Evolutionary conservation across 2,329 filamentous ascomycete genomes (phyloP).

Genomic region (Xylariaceae sp.): DNA sequence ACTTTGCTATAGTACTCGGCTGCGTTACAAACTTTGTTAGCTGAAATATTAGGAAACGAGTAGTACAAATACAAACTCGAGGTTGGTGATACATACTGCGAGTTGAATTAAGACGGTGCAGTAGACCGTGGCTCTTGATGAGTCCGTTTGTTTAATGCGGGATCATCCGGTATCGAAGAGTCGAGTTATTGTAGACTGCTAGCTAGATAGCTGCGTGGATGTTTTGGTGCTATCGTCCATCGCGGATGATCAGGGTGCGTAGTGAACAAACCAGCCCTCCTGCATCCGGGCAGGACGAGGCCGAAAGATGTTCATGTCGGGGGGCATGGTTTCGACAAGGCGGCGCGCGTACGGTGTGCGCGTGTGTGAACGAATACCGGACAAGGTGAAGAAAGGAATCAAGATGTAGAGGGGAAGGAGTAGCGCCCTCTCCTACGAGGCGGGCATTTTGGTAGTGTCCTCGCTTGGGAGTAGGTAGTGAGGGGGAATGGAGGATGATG

Average conservation of each 20-base stretch:
- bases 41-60: neutral
- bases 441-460: too few species aligned
- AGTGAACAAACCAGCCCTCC: neutral
- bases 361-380: neutral
- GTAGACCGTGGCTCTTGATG: neutral
- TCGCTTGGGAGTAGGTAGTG: neutral
- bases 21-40: neutral
- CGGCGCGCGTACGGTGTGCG: too few species aligned
- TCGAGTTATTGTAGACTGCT: neutral
- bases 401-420: neutral
- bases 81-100: neutral
- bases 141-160: neutral
- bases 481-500: neutral
- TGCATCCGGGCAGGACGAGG: neutral
- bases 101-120: neutral
- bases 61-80: neutral
- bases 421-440: too few species aligned
- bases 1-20: neutral
- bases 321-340: constrained; percentile 1
- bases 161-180: neutral
- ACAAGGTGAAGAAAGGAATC: neutral
- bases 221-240: neutral
- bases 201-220: neutral
- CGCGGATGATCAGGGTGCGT: neutral
- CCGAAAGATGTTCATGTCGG: neutral